Evolutionary conservation across 1,284 basidiomycete species (phyloP), one percentile per base, ranked within the genome.

Genomic region (Austropuccinia psidii): DNA sequence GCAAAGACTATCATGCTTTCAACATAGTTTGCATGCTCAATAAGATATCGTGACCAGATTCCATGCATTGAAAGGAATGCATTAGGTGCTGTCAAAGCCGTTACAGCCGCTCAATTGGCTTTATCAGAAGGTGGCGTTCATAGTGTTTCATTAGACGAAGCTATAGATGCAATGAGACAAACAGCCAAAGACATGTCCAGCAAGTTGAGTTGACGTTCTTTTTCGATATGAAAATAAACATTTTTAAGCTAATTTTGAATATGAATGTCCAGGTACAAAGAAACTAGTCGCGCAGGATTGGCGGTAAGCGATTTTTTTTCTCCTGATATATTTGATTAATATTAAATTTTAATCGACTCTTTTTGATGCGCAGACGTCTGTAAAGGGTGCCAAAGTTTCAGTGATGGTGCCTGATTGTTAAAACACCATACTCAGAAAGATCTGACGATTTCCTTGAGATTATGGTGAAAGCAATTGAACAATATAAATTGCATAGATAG

Each of bases 131-230:
- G 90, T 77, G 93, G 91, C 0, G 85, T 90, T 7, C 91, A 93
- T 78, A 87, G 88, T 35, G 91, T 95, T 57, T 90, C 89, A 0
- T 84, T 98, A 29, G 94, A 98, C 79, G 93, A 97, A 80, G 94
- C 94, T 0, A 97, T 98, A 73, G 90, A 93, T 79, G 95, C 94
- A 1, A 96, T 96, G 90, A 85, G 92, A 43, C 82, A 95, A 47
- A 97, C 94, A 0, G 94, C 94, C 1, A 76, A 81, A 33, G 83
- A 83, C 67, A 84, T 84, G 84, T 82, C 70, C 2, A 72, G 68
- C 68, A 72, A 72, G 68, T 72, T 50, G 55, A 50, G 55, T 62
- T 4, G 11, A 33, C 24, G 7, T 37, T 17, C 31, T 19, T 8
- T 37, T 19, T 29, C 43, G 21, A n/a, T 47, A 15, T 7, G 21